Conservation (phyloP, 768 basidiomycete species). For the Termitomyces sp. region DNA sequence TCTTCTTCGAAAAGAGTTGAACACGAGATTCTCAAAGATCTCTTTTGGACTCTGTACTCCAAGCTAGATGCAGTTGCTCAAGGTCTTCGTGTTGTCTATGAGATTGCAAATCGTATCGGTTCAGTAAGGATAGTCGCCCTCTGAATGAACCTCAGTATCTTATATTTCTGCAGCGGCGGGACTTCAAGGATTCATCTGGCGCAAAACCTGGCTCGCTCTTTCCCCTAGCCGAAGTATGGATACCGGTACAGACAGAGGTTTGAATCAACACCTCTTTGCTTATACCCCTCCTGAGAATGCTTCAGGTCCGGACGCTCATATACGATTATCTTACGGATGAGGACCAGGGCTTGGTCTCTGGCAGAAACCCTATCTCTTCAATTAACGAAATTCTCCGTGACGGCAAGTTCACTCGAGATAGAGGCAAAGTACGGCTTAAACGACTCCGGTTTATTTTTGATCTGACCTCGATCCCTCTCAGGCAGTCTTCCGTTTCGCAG, state of each 20-base stretch:
- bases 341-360: slow-evolving; percentile 71
- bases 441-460: neutral
- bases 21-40: slow-evolving; percentile 82
- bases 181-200: slow-evolving; percentile 85
- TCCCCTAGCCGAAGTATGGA: slow-evolving; percentile 85
- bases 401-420: slow-evolving; percentile 76
- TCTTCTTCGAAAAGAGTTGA: slow-evolving; percentile 68
- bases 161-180: slow-evolving; percentile 60
- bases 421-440: slow-evolving; percentile 54
- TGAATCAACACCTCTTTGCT: slow-evolving; percentile 7
- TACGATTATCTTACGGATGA: slow-evolving; percentile 93
- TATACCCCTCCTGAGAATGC: slow-evolving; percentile 2
- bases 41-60: slow-evolving; percentile 97
- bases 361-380: slow-evolving; percentile 85
- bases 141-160: neutral
- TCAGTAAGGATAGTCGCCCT: slow-evolving; percentile 58
- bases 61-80: slow-evolving; percentile 94
- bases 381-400: slow-evolving; percentile 93
- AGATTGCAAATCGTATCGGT: slow-evolving; percentile 87
- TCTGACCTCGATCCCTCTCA: slow-evolving; percentile 25
- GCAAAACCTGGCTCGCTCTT: slow-evolving; percentile 75
- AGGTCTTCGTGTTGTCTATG: slow-evolving; percentile 84
- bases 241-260: slow-evolving; percentile 87
- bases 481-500: slow-evolving; percentile 88
- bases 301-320: slow-evolving; percentile 77